Percentiles rank a stretch among this genome's conserved stretches.
phyloP scores from a whole-genome alignment of 2,329 filamentous ascomycete species.

The Biscogniauxia sp. region DNA sequence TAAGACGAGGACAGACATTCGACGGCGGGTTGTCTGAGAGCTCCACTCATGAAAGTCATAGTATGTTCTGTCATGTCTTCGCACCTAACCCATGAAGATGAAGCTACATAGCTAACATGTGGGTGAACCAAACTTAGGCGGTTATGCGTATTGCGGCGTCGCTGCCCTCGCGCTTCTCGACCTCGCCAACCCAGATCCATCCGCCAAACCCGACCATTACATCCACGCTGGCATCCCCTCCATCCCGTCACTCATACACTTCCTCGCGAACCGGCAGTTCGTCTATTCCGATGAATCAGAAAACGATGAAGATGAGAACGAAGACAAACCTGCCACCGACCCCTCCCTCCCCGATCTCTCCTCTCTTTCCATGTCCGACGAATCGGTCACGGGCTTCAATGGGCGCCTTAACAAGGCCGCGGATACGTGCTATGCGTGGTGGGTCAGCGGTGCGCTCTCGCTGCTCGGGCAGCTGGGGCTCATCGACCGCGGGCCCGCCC shows the following conservation, averaged over 20 bases:
- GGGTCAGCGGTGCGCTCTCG: constrained; percentile 71
- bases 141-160: constrained; percentile 87
- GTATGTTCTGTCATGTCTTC: constrained; percentile 38
- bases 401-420: constrained; percentile 87
- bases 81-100: constrained; percentile 2
- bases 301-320: constrained; percentile 41
- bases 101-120: constrained; percentile 4
- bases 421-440: constrained; percentile 96
- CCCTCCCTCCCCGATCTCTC: constrained; percentile 34
- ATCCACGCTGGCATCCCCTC: constrained; percentile 41
- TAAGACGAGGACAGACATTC: constrained; percentile 71
- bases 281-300: constrained; percentile 42
- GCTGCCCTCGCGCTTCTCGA: constrained; percentile 74
- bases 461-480: constrained; percentile 58
- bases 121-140: constrained; percentile 50
- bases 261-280: constrained; percentile 65
- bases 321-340: constrained; percentile 35
- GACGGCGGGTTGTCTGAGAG: constrained; percentile 82
- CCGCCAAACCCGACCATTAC: constrained; percentile 30
- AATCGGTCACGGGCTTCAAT: constrained; percentile 65
- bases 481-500: constrained; percentile 58
- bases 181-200: constrained; percentile 44
- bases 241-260: constrained; percentile 41
- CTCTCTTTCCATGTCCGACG: constrained; percentile 32
- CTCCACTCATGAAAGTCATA: constrained; percentile 78